These are phyloP conservation scores for Aurifilum marmelostoma DNA, from an alignment of 2,329 filamentous ascomycete species.

Conservation along the genomic window DNA sequence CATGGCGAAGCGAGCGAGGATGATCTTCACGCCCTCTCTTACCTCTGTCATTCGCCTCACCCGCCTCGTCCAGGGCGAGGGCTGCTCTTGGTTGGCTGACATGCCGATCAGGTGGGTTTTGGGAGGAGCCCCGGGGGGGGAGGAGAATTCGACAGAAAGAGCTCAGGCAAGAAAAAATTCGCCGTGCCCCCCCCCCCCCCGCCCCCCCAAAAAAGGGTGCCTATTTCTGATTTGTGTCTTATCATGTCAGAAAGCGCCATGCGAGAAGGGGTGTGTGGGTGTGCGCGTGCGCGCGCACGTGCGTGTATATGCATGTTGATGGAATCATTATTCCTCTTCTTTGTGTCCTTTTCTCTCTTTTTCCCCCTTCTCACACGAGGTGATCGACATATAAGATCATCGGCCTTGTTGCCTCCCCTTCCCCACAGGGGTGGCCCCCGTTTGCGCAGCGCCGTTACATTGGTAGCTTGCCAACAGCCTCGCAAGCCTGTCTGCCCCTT, in stretches of 20 bases:
- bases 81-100: not conserved
- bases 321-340: not conserved
- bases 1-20: not conserved
- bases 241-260: not conserved
- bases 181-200: too few species aligned
- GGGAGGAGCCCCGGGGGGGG: too few species aligned
- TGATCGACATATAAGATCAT: conserved; percentile 17
- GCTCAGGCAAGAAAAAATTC: not conserved
- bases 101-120: not conserved
- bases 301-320: not conserved
- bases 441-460: conserved; percentile 6
- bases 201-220: too few species aligned
- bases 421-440: not conserved
- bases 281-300: not conserved
- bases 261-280: not conserved
- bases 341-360: not conserved
- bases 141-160: not conserved
- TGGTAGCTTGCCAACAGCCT: conserved; percentile 4
- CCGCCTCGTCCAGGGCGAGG: conserved; percentile 4
- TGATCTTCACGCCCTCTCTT: not conserved
- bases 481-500: not conserved
- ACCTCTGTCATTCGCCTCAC: not conserved
- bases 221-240: not conserved
- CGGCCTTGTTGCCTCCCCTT: not conserved
- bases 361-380: conserved; percentile 1